Conservation (phyloP, 257 asterid species). For the Rauvolfia tetraphylla region DNA sequence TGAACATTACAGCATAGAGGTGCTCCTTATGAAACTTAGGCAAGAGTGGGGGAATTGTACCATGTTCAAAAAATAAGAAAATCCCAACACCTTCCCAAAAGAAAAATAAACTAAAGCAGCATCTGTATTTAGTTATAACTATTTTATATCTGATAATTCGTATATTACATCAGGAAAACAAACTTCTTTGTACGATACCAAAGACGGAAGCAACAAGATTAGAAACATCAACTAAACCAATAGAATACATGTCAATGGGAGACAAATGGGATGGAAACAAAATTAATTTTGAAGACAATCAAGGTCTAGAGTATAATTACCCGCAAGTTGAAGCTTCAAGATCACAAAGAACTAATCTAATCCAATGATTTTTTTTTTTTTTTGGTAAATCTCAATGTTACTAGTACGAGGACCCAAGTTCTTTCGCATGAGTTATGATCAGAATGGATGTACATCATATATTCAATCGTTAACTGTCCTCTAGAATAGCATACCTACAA, state of each 20-base stretch:
- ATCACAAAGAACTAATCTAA: too few relatives aligned
- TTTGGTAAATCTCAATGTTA: too few relatives aligned
- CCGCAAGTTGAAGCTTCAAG: background rate
- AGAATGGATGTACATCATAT: background rate
- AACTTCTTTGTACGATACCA: background rate
- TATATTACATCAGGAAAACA: background rate
- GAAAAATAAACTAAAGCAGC: background rate
- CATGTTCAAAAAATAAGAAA: background rate
- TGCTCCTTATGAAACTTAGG: background rate
- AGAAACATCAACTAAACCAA: background rate
- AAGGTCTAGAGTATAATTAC: background rate
- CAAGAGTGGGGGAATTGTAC: background rate
- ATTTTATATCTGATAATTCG: background rate
- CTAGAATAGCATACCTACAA: too few relatives aligned
- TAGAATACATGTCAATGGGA: background rate
- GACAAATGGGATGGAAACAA: background rate
- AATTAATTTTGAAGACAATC: background rate
- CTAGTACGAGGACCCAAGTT: background rate
- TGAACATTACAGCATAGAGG: background rate
- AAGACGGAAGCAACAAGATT: background rate
- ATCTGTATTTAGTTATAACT: background rate
- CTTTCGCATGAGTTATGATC: background rate
- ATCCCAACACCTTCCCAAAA: background rate
- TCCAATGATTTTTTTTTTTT: too few relatives aligned
- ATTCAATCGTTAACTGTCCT: too few relatives aligned